Conservation (phyloP, 83 land plant species). For the Picea abies region DNA sequence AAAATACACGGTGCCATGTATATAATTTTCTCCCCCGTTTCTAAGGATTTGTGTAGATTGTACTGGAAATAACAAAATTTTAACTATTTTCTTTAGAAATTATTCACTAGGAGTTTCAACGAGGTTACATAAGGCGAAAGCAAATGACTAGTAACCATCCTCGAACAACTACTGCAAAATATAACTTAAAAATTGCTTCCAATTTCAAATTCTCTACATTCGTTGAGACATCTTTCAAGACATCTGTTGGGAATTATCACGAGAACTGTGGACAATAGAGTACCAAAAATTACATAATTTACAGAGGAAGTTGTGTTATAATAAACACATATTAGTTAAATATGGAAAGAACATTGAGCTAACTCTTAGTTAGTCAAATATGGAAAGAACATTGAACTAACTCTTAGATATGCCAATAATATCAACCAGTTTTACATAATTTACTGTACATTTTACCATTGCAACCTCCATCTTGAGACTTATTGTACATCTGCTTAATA, state of each 20-base stretch:
- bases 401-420: background rate
- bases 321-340: slow-evolving; percentile 3
- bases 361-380: background rate
- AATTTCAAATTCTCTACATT: background rate
- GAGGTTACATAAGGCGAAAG: background rate
- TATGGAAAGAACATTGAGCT: slow-evolving; percentile 6
- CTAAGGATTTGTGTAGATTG: no score
- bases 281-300: background rate
- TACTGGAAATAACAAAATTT: no score
- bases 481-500: slow-evolving; percentile 34
- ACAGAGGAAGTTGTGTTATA: slow-evolving; percentile 13
- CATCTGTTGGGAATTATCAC: background rate
- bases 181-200: background rate
- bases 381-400: slow-evolving; percentile 3
- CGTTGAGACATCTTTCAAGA: slow-evolving; percentile 1
- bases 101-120: background rate
- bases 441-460: slow-evolving; percentile 20
- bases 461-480: slow-evolving; percentile 19
- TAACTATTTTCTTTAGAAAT: background rate
- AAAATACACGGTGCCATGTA: background rate
- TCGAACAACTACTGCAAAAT: background rate
- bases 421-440: slow-evolving; percentile 17
- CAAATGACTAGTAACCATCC: background rate
- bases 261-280: background rate
- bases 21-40: no score